Evolutionary conservation across 306 rosid genomes (phyloP).

Genomic region (Mimosa bimucronata): DNA sequence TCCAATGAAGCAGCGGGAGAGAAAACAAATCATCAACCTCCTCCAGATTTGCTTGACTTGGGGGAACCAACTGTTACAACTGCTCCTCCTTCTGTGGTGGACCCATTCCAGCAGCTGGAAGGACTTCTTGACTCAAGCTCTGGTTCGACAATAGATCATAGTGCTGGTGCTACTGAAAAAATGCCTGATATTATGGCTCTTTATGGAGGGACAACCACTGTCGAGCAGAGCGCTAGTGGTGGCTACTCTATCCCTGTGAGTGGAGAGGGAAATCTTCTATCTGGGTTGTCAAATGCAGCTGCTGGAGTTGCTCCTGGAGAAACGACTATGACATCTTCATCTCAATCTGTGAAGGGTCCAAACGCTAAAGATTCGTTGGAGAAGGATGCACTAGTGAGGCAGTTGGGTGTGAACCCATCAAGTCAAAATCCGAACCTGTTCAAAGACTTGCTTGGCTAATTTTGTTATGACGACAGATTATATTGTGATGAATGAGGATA

Average conservation of each 20-base stretch:
- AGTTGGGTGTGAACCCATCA: conserved; percentile 87
- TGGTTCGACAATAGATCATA: conserved; percentile 42
- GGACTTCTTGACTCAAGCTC: conserved; percentile 68
- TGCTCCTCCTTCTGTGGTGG: conserved; percentile 56
- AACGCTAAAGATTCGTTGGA: conserved; percentile 56
- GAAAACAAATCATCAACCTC: conserved; percentile 58
- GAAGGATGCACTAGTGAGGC: conserved; percentile 85
- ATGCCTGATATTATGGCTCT: conserved; percentile 57
- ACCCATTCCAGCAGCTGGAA: conserved; percentile 80
- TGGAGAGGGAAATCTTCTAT: conserved; percentile 49
- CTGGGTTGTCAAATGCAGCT: conserved; percentile 47
- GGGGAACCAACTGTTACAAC: conserved; percentile 56
- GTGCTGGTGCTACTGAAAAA: conserved; percentile 43
- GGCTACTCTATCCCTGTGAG: conserved; percentile 46
- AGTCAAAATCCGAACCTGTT: conserved; percentile 80
- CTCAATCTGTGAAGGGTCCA: conserved; percentile 65
- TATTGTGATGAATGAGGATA: conserved; percentile 36
- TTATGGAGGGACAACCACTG: conserved; percentile 49
- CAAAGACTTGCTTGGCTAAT: conserved; percentile 72
- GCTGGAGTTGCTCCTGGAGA: conserved; percentile 41
- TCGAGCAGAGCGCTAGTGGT: conserved; percentile 45
- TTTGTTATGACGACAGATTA: conserved; percentile 1
- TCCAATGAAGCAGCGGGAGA: conserved; percentile 41
- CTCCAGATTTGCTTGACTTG: conserved; percentile 82
- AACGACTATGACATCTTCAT: conserved; percentile 20